These are phyloP conservation scores for Suhomyces coccinellae DNA, from an alignment of 1,139 yeast species.

Conservation along the genomic window DNA sequence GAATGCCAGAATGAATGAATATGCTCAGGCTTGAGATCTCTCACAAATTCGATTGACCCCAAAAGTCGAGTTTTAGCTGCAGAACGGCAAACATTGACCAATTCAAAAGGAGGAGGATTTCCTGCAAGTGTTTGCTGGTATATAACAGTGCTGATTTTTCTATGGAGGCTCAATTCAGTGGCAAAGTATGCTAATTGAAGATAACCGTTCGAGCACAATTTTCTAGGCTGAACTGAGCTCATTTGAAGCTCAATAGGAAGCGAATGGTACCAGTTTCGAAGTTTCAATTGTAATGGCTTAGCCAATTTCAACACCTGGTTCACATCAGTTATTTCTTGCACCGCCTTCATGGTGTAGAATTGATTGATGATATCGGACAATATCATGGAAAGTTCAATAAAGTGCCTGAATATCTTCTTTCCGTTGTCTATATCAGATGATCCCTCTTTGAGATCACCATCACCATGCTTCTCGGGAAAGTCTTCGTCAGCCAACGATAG, in stretches of 20 bases:
- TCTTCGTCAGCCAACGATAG: conserved; percentile 65
- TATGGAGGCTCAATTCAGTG: conserved; percentile 73
- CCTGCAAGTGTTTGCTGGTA: conserved; percentile 42
- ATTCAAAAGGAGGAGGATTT: conserved; percentile 53
- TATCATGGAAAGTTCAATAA: conserved; percentile 68
- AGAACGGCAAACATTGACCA: conserved; percentile 68
- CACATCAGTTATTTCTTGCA: conserved; percentile 54
- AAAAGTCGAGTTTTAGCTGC: conserved; percentile 80
- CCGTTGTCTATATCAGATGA: conserved; percentile 74
- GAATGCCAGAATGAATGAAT: conserved; percentile 88
- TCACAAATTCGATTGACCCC: conserved; percentile 80
- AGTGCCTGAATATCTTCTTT: conserved; percentile 64
- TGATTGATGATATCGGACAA: conserved; percentile 70
- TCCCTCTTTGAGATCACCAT: conserved; percentile 58
- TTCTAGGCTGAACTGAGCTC: conserved; percentile 59
- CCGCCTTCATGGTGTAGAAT: conserved; percentile 69
- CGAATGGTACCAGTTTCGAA: conserved; percentile 83
- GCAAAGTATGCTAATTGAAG: conserved; percentile 84
- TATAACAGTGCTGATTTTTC: conserved; percentile 69
- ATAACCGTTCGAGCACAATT: conserved; percentile 68
- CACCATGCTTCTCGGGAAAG: conserved; percentile 68
- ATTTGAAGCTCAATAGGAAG: conserved; percentile 71
- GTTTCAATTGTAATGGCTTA: conserved; percentile 77
- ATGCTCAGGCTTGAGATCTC: conserved; percentile 76
- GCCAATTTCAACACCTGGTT: conserved; percentile 71